phyloP scores from a whole-genome alignment of 2,329 filamentous ascomycete genomes.

The Blastomyces silverae region DNA sequence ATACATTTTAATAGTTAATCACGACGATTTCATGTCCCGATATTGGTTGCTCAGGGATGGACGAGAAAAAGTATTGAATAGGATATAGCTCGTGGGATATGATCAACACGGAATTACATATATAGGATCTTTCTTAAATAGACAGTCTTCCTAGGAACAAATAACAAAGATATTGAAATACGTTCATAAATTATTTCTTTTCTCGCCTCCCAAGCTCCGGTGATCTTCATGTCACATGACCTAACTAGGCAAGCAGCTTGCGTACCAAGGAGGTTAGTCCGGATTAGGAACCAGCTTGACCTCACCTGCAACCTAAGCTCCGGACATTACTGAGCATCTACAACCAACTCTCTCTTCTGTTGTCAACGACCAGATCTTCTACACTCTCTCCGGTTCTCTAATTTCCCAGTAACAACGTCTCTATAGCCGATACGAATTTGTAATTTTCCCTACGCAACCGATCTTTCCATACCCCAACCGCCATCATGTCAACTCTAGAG shows the following conservation, averaged over 20 bases:
- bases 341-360: background rate
- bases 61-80: conserved; percentile 31
- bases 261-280: conserved; percentile 1
- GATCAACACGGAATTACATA: background rate
- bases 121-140: background rate
- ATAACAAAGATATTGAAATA: background rate
- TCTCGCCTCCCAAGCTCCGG: background rate
- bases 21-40: conserved; percentile 72
- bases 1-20: conserved; percentile 46
- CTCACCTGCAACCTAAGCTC: background rate
- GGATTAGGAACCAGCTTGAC: conserved; percentile 3
- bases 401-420: background rate
- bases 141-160: background rate
- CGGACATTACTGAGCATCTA: conserved; percentile 2
- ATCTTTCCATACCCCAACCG: conserved; percentile 7
- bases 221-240: background rate
- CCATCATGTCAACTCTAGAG: conserved; percentile 78
- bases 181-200: background rate
- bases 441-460: background rate
- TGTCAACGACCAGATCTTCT: background rate
- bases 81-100: conserved; percentile 24
- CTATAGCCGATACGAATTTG: background rate
- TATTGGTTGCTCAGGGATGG: conserved; percentile 65
- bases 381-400: background rate
- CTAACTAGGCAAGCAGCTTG: conserved; percentile 7